These are phyloP conservation scores for Lunasporangiospora selenospora DNA, from an alignment of 192 early-diverging fungal species.

Conservation along the genomic window DNA sequence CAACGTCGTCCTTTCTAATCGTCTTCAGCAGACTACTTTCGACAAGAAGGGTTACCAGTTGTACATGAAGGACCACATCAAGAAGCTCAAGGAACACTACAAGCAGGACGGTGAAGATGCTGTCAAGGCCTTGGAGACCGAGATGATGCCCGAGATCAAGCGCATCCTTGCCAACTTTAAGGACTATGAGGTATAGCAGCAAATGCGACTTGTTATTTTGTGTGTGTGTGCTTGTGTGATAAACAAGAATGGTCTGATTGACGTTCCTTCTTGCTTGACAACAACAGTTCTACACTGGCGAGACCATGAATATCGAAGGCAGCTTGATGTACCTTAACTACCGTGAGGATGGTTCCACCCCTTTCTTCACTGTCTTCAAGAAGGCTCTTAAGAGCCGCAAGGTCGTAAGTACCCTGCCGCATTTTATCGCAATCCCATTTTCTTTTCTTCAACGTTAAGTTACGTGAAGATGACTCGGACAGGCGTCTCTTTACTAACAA, in stretches of 20 bases:
- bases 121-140: conserved; percentile 62
- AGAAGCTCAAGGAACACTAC: conserved; percentile 70
- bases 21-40: conserved; percentile 71
- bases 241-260: no score
- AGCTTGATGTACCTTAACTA: conserved; percentile 89
- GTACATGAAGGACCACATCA: conserved; percentile 94
- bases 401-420: conserved; percentile 48
- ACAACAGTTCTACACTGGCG: conserved; percentile 81
- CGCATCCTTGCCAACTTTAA: conserved; percentile 79
- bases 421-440: not conserved
- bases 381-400: conserved; percentile 81
- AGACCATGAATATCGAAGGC: conserved; percentile 82
- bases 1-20: conserved; percentile 81
- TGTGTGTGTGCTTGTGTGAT: no score
- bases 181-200: conserved; percentile 11
- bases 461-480: no score
- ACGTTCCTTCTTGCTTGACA: no score
- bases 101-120: conserved; percentile 60
- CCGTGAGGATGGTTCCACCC: conserved; percentile 88
- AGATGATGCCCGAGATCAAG: conserved; percentile 66
- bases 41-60: conserved; percentile 87
- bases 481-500: no score
- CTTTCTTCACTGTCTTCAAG: conserved; percentile 88
- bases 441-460: no score
- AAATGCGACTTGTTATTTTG: no score